Percentiles rank a stretch among this genome's conserved stretches.
These are phyloP conservation scores for Ustilaginoidea virens DNA, from an alignment of 2,329 filamentous ascomycete species.

Conservation along the genomic window DNA sequence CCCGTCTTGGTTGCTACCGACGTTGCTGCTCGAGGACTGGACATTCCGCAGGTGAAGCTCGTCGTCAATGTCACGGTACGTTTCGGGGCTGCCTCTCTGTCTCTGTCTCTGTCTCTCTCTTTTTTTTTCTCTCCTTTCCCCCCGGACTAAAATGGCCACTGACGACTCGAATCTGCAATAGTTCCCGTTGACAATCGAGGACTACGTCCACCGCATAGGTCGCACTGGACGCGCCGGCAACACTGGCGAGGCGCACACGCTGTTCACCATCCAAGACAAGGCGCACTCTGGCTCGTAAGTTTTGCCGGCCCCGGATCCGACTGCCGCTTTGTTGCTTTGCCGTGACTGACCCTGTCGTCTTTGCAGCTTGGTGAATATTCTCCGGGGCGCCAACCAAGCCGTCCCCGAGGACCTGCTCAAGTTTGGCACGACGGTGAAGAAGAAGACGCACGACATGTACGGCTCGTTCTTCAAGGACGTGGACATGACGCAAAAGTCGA, in stretches of 20 bases:
- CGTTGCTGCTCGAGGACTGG: slow-evolving; percentile 83
- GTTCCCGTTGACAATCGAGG: slow-evolving; percentile 90
- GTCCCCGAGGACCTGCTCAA: slow-evolving; percentile 86
- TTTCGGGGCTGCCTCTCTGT: too few species aligned
- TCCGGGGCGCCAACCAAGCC: slow-evolving; percentile 80
- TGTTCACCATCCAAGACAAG: slow-evolving; percentile 95
- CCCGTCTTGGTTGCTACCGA: slow-evolving; percentile 87
- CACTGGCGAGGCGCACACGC: slow-evolving; percentile 72
- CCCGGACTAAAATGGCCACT: too few species aligned
- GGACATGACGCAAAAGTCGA: slow-evolving; percentile 67
- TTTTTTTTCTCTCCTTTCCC: too few species aligned
- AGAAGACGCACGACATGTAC: slow-evolving; percentile 92
- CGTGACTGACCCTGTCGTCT: not conserved
- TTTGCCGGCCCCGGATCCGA: slow-evolving; percentile 2
- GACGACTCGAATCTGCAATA: slow-evolving; percentile 14
- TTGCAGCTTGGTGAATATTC: slow-evolving; percentile 72
- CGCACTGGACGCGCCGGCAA: slow-evolving; percentile 89
- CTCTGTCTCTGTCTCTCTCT: too few species aligned
- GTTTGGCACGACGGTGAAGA: slow-evolving; percentile 96
- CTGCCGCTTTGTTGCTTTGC: too few species aligned
- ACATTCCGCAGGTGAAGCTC: slow-evolving; percentile 89
- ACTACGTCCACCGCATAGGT: slow-evolving; percentile 95
- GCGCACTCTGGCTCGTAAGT: slow-evolving; percentile 74
- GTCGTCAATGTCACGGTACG: slow-evolving; percentile 79
- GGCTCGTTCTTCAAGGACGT: slow-evolving; percentile 92